A percentile compares a stretch with the other conserved stretches of the same genome.
phyloP scores from a whole-genome alignment of 139 green algal genomes.

The Microglena sp. region DNA sequence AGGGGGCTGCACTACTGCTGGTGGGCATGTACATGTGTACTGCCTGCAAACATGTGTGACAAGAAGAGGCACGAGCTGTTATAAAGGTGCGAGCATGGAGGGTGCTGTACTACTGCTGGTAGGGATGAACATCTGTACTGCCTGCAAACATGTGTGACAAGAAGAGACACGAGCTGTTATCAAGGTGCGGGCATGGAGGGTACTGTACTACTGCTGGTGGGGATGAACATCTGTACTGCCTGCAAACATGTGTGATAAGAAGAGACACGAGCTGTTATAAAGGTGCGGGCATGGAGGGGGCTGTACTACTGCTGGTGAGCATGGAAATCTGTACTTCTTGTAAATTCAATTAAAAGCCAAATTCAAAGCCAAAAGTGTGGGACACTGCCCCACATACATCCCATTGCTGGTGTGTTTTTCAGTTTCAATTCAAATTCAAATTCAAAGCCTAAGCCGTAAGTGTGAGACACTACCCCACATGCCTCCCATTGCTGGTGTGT shows the following conservation, averaged over 20 bases:
- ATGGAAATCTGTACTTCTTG: no score
- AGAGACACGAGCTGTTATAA: background rate
- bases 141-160: conserved; percentile 4
- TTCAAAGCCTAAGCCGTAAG: no score
- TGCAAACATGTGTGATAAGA: conserved; percentile 1
- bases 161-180: background rate
- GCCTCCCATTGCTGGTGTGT: no score
- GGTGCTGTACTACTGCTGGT: conserved; percentile 35
- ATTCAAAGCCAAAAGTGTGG: no score
- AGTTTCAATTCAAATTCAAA: no score
- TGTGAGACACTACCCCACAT: no score
- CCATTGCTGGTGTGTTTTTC: no score
- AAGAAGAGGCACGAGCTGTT: background rate
- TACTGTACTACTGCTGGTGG: conserved; percentile 34
- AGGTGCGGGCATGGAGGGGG: background rate
- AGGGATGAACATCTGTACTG: conserved; percentile 28
- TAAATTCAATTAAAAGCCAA: no score
- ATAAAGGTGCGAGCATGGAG: background rate
- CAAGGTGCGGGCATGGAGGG: background rate
- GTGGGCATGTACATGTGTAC: conserved; percentile 29
- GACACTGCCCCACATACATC: no score
- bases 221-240: conserved; percentile 30
- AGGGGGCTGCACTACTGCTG: conserved; percentile 36
- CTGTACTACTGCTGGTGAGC: conserved; percentile 41
- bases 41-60: conserved; percentile 4